Evolutionary conservation across 305 asterid species (phyloP).

Genomic region (Fraxinus greggii): DNA sequence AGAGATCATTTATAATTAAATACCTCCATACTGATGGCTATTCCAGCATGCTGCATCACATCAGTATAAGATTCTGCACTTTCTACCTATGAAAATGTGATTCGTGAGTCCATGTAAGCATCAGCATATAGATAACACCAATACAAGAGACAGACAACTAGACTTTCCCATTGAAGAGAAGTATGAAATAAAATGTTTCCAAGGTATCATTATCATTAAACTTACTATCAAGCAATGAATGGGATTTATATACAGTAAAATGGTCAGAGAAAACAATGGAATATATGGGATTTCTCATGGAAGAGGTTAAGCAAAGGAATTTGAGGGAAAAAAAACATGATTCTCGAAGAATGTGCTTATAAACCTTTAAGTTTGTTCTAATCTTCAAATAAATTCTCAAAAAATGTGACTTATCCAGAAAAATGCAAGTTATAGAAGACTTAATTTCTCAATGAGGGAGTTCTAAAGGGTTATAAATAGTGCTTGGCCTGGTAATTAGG

Average conservation of each 20-base stretch:
- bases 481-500: neutral
- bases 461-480: neutral
- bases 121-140: constrained; percentile 9
- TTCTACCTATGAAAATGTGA: constrained; percentile 45
- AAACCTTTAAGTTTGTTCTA: neutral
- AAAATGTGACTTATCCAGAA: neutral
- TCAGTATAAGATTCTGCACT: constrained; percentile 74
- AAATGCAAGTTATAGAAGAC: neutral
- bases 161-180: constrained; percentile 5
- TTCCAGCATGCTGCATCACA: constrained; percentile 69
- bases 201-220: neutral
- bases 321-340: neutral
- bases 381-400: constrained; percentile 7
- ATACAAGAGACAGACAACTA: constrained; percentile 14
- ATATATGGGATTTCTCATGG: neutral
- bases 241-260: constrained; percentile 4
- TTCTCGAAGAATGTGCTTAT: neutral
- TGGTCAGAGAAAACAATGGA: neutral
- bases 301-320: neutral
- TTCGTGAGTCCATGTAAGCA: constrained; percentile 6
- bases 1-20: constrained; percentile 21
- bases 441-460: neutral
- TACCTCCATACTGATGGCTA: constrained; percentile 71
- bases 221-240: neutral
- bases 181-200: neutral